Evolutionary conservation across 2,329 filamentous ascomycete species (phyloP).

Genomic region (Ceratocystiopsis brevicomis): DNA sequence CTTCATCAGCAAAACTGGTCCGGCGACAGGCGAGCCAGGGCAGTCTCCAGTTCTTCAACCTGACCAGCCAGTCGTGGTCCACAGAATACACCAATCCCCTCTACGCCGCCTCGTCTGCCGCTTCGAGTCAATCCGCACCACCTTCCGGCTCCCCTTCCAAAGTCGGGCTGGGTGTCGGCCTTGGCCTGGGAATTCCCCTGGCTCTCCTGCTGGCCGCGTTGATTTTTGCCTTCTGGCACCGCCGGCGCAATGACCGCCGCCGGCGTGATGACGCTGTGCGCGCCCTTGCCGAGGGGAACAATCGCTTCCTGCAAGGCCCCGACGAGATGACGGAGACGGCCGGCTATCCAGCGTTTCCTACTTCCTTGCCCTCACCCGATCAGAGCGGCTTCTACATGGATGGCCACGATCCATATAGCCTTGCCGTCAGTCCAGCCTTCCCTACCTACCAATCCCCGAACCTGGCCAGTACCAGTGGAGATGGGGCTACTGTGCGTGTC

Average conservation of each 20-base stretch:
- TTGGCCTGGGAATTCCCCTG: constrained; percentile 42
- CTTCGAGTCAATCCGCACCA: neutral
- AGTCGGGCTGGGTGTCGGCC: constrained; percentile 42
- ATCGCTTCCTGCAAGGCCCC: constrained; percentile 23
- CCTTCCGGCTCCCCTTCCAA: constrained; percentile 18
- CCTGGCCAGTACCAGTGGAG: neutral
- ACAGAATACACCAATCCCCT: constrained; percentile 27
- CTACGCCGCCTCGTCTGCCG: constrained; percentile 5
- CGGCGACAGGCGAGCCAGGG: constrained; percentile 3
- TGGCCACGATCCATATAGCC: constrained; percentile 22
- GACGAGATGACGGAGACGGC: constrained; percentile 29
- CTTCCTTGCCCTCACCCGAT: constrained; percentile 14
- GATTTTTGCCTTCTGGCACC: constrained; percentile 27
- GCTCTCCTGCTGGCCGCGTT: constrained; percentile 26
- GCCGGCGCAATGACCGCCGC: constrained; percentile 18
- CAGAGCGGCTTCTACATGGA: constrained; percentile 25
- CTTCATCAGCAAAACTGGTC: neutral
- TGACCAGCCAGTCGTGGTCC: constrained; percentile 37
- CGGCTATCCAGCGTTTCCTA: constrained; percentile 13
- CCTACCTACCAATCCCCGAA: constrained; percentile 4
- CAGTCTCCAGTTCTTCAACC: constrained; percentile 29
- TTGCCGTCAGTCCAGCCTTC: constrained; percentile 3
- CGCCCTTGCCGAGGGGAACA: constrained; percentile 29
- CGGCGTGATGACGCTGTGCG: constrained; percentile 27
- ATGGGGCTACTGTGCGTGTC: too few relatives aligned